Percentiles rank a stretch among this genome's conserved stretches.
Evolutionary conservation across 2,329 filamentous ascomycete species (phyloP).

Genomic region (Zymoseptoria pseudotritici): DNA sequence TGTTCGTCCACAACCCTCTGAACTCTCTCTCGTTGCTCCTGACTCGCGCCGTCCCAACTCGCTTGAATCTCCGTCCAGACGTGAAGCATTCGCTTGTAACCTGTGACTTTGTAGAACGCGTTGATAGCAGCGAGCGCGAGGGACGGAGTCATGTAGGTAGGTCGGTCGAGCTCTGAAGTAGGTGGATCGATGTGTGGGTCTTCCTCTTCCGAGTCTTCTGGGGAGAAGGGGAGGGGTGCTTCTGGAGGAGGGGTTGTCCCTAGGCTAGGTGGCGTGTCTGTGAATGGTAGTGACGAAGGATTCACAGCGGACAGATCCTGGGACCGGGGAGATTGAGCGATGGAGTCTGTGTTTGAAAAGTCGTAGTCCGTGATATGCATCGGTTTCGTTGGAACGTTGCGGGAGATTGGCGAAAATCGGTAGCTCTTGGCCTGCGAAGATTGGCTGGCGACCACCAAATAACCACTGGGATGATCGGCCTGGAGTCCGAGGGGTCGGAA

Average conservation of each 20-base stretch:
- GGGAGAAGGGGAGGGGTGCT: neutral
- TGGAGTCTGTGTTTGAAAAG: neutral
- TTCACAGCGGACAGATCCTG: no score
- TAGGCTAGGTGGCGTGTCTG: neutral
- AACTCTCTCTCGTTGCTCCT: slow-evolving; percentile 21
- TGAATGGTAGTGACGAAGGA: neutral
- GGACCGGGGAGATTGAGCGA: neutral
- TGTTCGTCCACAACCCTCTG: slow-evolving; percentile 8
- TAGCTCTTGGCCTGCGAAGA: no score
- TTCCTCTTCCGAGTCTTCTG: slow-evolving; percentile 5
- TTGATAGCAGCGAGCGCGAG: slow-evolving; percentile 54
- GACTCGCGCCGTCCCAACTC: slow-evolving; percentile 32
- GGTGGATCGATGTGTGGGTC: slow-evolving; percentile 1
- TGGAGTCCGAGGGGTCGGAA: neutral
- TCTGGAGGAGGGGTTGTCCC: neutral
- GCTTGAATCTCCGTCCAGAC: slow-evolving; percentile 44
- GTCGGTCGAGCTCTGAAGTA: slow-evolving; percentile 15
- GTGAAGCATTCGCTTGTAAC: slow-evolving; percentile 44
- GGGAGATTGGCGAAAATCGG: neutral
- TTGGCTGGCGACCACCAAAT: no score
- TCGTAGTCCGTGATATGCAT: neutral
- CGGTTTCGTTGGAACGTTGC: neutral
- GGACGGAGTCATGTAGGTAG: slow-evolving; percentile 37
- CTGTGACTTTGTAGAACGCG: slow-evolving; percentile 57
- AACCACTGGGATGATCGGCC: neutral